Evolutionary conservation across 345 rosid genomes (phyloP).

Genomic region (Clarkia xantiana): DNA sequence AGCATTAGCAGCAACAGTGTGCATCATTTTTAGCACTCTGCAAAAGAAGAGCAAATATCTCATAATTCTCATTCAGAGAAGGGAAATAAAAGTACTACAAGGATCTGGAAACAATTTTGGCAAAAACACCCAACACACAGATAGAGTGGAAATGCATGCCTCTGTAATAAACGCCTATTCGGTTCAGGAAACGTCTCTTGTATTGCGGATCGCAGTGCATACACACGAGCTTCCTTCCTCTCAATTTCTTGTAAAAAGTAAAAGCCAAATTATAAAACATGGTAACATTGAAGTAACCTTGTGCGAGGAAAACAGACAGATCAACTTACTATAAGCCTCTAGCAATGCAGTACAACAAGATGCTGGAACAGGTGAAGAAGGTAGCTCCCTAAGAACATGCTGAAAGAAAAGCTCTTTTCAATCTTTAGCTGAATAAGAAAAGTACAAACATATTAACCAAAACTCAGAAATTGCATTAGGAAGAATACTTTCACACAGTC

Average conservation of each 20-base stretch:
- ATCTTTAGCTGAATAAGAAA: constrained; percentile 6
- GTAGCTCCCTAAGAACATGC: constrained; percentile 95
- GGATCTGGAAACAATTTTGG: too few species aligned
- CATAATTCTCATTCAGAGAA: constrained; percentile 1
- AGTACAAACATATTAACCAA: neutral
- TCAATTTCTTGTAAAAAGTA: constrained; percentile 54
- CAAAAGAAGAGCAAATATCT: constrained; percentile 11
- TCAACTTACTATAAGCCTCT: constrained; percentile 83
- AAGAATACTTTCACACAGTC: constrained; percentile 85
- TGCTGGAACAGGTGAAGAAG: constrained; percentile 97
- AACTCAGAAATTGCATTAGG: constrained; percentile 1
- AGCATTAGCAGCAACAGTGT: constrained; percentile 61
- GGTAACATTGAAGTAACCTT: neutral
- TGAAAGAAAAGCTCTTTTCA: constrained; percentile 27
- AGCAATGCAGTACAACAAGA: constrained; percentile 93
- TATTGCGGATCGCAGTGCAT: constrained; percentile 76
- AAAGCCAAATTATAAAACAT: constrained; percentile 9
- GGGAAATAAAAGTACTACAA: neutral
- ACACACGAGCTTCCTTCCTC: constrained; percentile 67
- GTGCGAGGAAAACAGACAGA: neutral
- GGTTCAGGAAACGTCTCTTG: constrained; percentile 99
- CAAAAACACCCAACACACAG: too few species aligned
- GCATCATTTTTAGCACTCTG: constrained; percentile 97
- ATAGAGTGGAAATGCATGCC: constrained; percentile 22
- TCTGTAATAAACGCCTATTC: constrained; percentile 78